Conservation (phyloP, 2,329 filamentous ascomycete species). For the Penicillium brevicompactum region DNA sequence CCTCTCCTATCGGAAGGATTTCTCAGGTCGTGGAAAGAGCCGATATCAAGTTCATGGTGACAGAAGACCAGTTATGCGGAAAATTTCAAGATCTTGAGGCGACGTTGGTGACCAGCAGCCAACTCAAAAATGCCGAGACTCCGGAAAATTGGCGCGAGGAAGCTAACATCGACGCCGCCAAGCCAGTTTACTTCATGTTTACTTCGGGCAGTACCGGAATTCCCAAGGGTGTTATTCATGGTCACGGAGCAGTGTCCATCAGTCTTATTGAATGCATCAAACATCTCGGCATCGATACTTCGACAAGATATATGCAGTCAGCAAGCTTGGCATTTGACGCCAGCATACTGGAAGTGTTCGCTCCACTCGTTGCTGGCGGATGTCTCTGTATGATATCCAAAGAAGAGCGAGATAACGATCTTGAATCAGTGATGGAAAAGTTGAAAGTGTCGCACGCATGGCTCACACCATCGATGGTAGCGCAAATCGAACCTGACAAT, state of each 20-base stretch:
- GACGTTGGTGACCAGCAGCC: neutral
- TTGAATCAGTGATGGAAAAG: neutral
- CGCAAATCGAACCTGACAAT: constrained; percentile 3
- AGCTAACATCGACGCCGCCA: neutral
- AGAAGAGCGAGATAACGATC: constrained; percentile 31
- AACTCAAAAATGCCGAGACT: neutral
- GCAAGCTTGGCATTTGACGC: constrained; percentile 54
- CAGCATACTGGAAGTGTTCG: constrained; percentile 52
- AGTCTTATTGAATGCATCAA: constrained; percentile 46
- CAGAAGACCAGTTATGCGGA: neutral
- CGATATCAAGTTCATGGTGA: constrained; percentile 1
- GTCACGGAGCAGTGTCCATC: constrained; percentile 9
- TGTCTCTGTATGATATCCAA: constrained; percentile 56
- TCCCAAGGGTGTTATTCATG: constrained; percentile 44
- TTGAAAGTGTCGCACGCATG: constrained; percentile 1
- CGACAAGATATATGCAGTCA: constrained; percentile 41
- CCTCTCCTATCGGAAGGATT: neutral
- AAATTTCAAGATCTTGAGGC: neutral
- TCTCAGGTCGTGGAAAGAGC: constrained; percentile 1
- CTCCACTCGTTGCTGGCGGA: constrained; percentile 53
- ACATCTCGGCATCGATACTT: neutral
- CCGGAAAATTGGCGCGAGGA: neutral
- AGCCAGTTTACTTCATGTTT: constrained; percentile 27
- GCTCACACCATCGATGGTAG: neutral
- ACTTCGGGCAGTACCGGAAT: constrained; percentile 48